Evolutionary conservation across 2,329 filamentous ascomycete species (phyloP), one percentile per base, ranked within the genome.

Genomic region (Cercospora brassicicola): DNA sequence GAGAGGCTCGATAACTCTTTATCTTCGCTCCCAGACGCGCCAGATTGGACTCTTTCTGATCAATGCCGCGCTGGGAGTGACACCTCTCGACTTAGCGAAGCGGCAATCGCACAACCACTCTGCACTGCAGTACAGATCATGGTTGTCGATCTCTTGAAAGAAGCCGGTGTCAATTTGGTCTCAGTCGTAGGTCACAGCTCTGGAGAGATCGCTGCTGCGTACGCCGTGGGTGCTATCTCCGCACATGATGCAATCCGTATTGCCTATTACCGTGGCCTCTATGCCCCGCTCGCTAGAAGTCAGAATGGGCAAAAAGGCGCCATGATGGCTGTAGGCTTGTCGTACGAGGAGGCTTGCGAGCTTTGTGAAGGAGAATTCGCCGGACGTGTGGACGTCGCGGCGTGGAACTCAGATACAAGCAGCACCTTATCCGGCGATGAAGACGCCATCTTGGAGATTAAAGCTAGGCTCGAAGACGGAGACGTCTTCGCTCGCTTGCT

Each of bases 121-220:
- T 87, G 83, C 62, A 87, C 86, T 0, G 85, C 85, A 0, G 45
- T 88, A 1, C 87, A 88, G 70, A 78, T 88, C 1, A 85, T 78
- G 0, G 71, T 86, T 1, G 77, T 84, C 0, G 78, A 84, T n/a
- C 71, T 82, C 0, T 77, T 85, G 1, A 23, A 15, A 7, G 48
- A 67, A 3, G 73, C 68, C 62, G 68, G 67, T 9, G 67, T 78
- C 6, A 2, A 13, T 13, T 72, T 76, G 4, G 73, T 23, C 45
- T 36, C 33, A 36, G 33, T 36, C 15, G 33, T 36, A 36, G 33
- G 33, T 36, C 33, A 36, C 33, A 36, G 33, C 33, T 36, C 33
- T 36, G 33, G 33, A 36, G 33, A 36, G 33, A 36, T 36, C 33
- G 33, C 33, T 36, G 33, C 33, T 15, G 33, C 33, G 33, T 36